phyloP scores from a whole-genome alignment of 2,329 filamentous ascomycete genomes.

The Emergomyces africanus region DNA sequence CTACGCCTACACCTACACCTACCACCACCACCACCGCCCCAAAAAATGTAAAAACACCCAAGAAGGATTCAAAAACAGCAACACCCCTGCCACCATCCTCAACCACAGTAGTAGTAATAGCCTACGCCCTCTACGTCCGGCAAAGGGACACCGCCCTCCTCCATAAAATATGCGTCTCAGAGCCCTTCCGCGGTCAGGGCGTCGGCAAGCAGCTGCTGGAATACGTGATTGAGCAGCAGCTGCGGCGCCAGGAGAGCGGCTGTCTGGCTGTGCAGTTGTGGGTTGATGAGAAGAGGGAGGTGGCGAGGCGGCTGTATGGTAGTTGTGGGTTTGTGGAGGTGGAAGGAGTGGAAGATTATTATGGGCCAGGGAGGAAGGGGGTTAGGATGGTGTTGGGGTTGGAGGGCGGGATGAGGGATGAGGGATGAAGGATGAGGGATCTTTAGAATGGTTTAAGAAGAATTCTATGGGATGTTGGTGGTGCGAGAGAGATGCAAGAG shows the following conservation, averaged over 20 bases:
- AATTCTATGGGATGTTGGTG: no score
- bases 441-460: no score
- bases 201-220: constrained; percentile 34
- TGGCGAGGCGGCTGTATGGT: constrained; percentile 34
- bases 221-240: constrained; percentile 26
- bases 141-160: constrained; percentile 34
- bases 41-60: no score
- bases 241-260: constrained; percentile 35
- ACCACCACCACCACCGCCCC: constrained; percentile 1
- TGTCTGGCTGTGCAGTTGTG: constrained; percentile 38
- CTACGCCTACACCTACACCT: no score
- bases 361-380: constrained; percentile 36
- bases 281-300: constrained; percentile 37
- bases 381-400: constrained; percentile 35
- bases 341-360: constrained; percentile 37
- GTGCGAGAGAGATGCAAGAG: no score
- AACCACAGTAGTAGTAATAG: no score
- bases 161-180: constrained; percentile 41
- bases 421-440: neutral
- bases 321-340: constrained; percentile 35
- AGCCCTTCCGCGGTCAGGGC: constrained; percentile 34
- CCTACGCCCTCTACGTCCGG: constrained; percentile 37
- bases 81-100: no score
- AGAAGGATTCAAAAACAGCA: no score
- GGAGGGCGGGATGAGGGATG: constrained; percentile 11